Evolutionary conservation across 169 alveolate genomes (phyloP).

Genomic region (Plasmodium vivax): DNA sequence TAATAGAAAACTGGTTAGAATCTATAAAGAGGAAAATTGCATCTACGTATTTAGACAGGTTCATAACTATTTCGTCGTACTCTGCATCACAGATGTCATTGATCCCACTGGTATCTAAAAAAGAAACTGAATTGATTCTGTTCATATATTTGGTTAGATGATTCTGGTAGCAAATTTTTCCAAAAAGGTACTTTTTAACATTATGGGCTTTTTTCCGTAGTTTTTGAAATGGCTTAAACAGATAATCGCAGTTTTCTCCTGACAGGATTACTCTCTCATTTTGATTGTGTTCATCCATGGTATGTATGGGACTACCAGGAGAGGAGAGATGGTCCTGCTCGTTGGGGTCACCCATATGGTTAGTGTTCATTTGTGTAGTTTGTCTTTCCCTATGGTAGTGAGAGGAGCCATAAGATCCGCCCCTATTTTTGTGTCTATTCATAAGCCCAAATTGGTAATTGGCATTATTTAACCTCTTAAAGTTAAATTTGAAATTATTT

Average conservation of each 20-base stretch:
- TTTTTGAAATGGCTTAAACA: conserved; percentile 44
- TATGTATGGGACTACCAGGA: neutral
- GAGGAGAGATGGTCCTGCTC: neutral
- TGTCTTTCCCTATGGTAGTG: neutral
- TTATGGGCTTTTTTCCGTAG: conserved; percentile 16
- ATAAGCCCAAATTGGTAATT: conserved; percentile 31
- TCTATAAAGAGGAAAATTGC: conserved; percentile 35
- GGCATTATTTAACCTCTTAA: conserved; percentile 18
- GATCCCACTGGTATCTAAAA: conserved; percentile 63
- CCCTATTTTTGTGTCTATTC: neutral
- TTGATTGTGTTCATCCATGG: neutral
- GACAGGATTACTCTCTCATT: conserved; percentile 31
- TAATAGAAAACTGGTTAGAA: conserved; percentile 41
- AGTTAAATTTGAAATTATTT: conserved; percentile 31
- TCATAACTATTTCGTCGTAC: conserved; percentile 46
- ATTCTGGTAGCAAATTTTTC: conserved; percentile 62
- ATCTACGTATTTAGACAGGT: conserved; percentile 57
- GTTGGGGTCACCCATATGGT: neutral
- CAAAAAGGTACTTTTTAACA: conserved; percentile 43
- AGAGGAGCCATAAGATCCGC: neutral
- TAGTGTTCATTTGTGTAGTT: neutral
- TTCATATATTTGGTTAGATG: conserved; percentile 58
- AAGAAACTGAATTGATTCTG: conserved; percentile 58
- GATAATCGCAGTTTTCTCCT: conserved; percentile 45
- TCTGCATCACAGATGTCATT: conserved; percentile 17